phyloP scores from a whole-genome alignment of 495 filamentous ascomycete genomes.

The Saxophila tyrrhenica region DNA sequence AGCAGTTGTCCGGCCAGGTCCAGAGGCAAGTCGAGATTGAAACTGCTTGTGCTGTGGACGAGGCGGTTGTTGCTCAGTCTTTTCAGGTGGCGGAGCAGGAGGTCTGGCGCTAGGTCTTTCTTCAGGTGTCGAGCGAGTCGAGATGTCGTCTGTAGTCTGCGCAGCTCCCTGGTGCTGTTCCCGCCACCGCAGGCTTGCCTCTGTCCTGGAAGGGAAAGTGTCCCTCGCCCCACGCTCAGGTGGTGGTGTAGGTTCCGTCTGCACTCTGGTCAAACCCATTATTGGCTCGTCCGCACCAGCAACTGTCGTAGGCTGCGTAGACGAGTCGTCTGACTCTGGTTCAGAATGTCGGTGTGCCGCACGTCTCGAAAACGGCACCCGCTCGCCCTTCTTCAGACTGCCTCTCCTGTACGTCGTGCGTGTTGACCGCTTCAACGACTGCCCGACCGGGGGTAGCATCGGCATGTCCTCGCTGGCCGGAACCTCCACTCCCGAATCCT shows the following conservation, averaged over 20 bases:
- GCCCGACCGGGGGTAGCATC: constrained; percentile 67
- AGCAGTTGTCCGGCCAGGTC: constrained; percentile 30
- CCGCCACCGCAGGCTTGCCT: neutral
- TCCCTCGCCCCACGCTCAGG: neutral
- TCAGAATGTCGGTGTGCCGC: constrained; percentile 23
- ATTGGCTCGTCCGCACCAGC: constrained; percentile 36
- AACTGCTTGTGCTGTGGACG: constrained; percentile 23
- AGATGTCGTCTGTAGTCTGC: neutral
- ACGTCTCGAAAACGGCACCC: constrained; percentile 65
- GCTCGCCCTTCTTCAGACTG: constrained; percentile 69
- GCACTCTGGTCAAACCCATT: constrained; percentile 49
- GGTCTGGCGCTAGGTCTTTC: neutral
- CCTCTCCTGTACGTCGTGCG: constrained; percentile 86
- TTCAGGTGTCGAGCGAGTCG: neutral
- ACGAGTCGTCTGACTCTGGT: constrained; percentile 39
- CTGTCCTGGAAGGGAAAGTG: constrained; percentile 8
- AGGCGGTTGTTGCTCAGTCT: constrained; percentile 5
- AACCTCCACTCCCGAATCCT: constrained; percentile 33
- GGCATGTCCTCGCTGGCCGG: constrained; percentile 67
- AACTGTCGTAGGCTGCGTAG: constrained; percentile 33
- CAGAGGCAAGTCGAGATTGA: constrained; percentile 32
- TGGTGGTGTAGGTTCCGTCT: constrained; percentile 61
- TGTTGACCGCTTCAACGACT: constrained; percentile 76
- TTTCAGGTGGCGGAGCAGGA: neutral
- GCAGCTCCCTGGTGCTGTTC: neutral